Conservation (phyloP, 2,329 filamentous ascomycete genomes). For the Sclerotinia subarctica region DNA sequence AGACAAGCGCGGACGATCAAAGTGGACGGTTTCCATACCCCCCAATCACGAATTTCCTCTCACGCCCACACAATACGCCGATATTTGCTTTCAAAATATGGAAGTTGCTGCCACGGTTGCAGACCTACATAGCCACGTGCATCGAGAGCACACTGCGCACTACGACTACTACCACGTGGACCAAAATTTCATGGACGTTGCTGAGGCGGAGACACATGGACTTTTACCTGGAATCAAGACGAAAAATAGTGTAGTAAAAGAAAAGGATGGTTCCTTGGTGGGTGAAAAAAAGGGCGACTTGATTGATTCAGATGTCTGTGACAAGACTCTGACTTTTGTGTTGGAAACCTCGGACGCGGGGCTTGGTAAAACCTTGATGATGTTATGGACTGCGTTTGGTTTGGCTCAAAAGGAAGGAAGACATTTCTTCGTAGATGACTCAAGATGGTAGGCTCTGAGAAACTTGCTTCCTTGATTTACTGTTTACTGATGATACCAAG, state of each 20-base stretch:
- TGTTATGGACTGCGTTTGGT: slow-evolving; percentile 80
- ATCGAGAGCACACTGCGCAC: slow-evolving; percentile 46
- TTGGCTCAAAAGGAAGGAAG: slow-evolving; percentile 70
- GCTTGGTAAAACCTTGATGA: slow-evolving; percentile 71
- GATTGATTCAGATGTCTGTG: slow-evolving; percentile 57
- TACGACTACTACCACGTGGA: slow-evolving; percentile 60
- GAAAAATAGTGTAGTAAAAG: slow-evolving; percentile 32
- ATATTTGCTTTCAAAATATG: slow-evolving; percentile 65
- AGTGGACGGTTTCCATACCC: slow-evolving; percentile 82
- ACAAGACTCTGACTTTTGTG: slow-evolving; percentile 71
- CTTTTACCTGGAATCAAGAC: slow-evolving; percentile 49
- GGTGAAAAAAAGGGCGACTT: slow-evolving; percentile 47
- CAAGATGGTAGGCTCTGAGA: slow-evolving; percentile 56
- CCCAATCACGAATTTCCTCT: slow-evolving; percentile 64
- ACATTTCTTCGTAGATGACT: slow-evolving; percentile 81
- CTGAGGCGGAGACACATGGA: slow-evolving; percentile 64
- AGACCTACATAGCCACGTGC: slow-evolving; percentile 46
- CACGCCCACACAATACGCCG: slow-evolving; percentile 60
- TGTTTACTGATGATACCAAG: slow-evolving; percentile 35
- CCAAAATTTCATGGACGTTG: slow-evolving; percentile 69
- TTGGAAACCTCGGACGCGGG: slow-evolving; percentile 73
- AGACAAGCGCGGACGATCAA: slow-evolving; percentile 60
- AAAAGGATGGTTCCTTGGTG: slow-evolving; percentile 43
- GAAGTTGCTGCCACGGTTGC: slow-evolving; percentile 60
- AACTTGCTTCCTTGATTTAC: background rate